Conservation (phyloP, 345 rosid genomes). For the Theobroma cacao region DNA sequence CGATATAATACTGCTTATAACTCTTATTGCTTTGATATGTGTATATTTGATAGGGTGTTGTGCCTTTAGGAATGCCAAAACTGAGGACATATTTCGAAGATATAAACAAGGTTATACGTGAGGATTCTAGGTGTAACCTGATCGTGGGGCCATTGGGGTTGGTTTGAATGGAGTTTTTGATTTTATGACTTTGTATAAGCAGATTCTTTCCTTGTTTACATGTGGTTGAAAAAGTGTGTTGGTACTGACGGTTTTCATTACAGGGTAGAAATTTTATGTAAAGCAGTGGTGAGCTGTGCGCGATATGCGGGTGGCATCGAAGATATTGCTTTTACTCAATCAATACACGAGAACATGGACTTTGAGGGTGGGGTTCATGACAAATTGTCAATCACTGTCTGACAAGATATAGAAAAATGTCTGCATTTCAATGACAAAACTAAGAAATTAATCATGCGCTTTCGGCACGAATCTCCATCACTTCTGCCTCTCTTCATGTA, state of each 20-base stretch:
- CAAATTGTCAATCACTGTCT: background rate
- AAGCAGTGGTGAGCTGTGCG: constrained; percentile 4
- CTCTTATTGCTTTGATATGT: constrained; percentile 16
- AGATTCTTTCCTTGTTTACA: background rate
- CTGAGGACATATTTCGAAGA: constrained; percentile 48
- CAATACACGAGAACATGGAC: background rate
- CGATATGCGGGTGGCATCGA: constrained; percentile 27
- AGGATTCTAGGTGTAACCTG: background rate
- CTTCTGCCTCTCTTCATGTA: background rate
- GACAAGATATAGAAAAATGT: background rate
- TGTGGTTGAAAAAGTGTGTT: background rate
- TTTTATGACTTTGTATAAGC: constrained; percentile 1
- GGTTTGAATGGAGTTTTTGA: background rate
- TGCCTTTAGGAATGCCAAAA: constrained; percentile 84
- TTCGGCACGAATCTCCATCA: background rate
- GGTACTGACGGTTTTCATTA: background rate
- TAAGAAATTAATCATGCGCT: background rate
- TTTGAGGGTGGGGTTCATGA: background rate
- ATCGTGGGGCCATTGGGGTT: background rate
- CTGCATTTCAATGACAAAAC: background rate
- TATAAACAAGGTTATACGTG: constrained; percentile 15
- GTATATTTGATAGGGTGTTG: constrained; percentile 32
- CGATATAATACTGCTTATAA: constrained; percentile 16
- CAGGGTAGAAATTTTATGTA: background rate
- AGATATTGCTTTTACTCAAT: constrained; percentile 21